Evolutionary conservation across 768 basidiomycete species (phyloP).

Genomic region (Suillus occidentalis): DNA sequence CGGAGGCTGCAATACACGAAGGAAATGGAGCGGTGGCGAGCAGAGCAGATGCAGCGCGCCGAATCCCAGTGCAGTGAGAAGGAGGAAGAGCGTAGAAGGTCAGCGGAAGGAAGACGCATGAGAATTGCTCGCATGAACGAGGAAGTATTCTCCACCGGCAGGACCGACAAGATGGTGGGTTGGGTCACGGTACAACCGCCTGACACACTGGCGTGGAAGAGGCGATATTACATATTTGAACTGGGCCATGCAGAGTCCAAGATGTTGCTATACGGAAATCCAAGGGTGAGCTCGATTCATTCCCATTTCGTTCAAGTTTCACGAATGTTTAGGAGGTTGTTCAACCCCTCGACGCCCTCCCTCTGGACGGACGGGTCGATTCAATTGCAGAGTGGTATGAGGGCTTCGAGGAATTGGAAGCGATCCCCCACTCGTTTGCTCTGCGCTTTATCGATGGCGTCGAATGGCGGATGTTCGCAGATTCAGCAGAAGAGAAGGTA

Average conservation of each 20-base stretch:
- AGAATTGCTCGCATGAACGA: constrained; percentile 48
- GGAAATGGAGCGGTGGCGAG: constrained; percentile 52
- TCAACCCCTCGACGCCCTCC: constrained; percentile 34
- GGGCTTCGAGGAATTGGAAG: constrained; percentile 65
- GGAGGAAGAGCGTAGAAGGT: constrained; percentile 41
- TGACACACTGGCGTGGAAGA: constrained; percentile 57
- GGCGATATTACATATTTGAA: constrained; percentile 60
- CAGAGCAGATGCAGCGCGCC: constrained; percentile 44
- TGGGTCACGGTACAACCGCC: constrained; percentile 64
- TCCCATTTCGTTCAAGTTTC: neutral
- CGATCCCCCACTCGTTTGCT: constrained; percentile 67
- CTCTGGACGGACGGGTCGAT: constrained; percentile 46
- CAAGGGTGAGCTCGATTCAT: constrained; percentile 39
- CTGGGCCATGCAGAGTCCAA: constrained; percentile 34
- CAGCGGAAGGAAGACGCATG: constrained; percentile 37
- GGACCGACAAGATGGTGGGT: constrained; percentile 43
- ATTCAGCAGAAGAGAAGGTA: constrained; percentile 65
- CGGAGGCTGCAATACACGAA: constrained; percentile 51
- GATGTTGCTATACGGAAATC: constrained; percentile 50
- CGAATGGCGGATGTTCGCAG: constrained; percentile 60
- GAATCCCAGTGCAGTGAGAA: constrained; percentile 47
- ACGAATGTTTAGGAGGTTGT: constrained; percentile 28
- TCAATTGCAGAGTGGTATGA: constrained; percentile 62
- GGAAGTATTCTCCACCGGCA: constrained; percentile 43
- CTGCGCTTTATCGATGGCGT: constrained; percentile 55